These are phyloP conservation scores for Acanthamoeba royreba DNA, from an alignment of 208 protist genomes.

Conservation along the genomic window DNA sequence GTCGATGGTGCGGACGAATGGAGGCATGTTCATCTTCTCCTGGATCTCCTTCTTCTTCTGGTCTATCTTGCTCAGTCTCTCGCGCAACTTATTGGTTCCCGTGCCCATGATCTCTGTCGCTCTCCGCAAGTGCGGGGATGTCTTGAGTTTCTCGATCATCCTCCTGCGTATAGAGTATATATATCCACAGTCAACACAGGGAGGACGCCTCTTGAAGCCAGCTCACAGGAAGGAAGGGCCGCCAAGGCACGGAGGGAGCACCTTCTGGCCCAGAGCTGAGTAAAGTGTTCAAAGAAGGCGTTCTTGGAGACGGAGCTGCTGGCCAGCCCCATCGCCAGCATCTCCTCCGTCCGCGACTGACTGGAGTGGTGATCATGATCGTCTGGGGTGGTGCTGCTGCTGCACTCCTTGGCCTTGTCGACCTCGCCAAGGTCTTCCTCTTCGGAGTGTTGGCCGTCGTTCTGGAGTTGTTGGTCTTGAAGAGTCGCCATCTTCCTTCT, in stretches of 20 bases:
- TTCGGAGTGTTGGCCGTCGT: too few species aligned
- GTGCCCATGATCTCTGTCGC: neutral
- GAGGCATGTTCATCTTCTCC: conserved; percentile 17
- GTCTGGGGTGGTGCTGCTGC: too few species aligned
- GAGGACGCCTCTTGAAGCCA: neutral
- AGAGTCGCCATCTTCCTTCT: too few species aligned
- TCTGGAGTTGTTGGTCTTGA: too few species aligned
- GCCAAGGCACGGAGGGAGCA: neutral
- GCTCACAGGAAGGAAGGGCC: neutral
- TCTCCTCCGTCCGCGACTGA: too few species aligned
- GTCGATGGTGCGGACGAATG: conserved; percentile 5
- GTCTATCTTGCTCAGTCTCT: neutral
- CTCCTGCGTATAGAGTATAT: neutral
- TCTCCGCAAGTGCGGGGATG: neutral
- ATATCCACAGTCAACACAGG: too few species aligned
- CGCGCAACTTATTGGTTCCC: neutral
- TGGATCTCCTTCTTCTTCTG: neutral
- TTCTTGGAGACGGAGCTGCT: neutral
- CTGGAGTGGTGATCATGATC: too few species aligned
- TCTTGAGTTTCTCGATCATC: neutral
- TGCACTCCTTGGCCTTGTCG: too few species aligned
- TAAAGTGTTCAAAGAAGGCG: neutral
- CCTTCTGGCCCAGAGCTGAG: neutral
- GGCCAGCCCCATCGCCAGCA: neutral
- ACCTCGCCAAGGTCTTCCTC: too few species aligned